Evolutionary conservation across 2,329 filamentous ascomycete genomes (phyloP).

Genomic region (Fusarium domesticum): DNA sequence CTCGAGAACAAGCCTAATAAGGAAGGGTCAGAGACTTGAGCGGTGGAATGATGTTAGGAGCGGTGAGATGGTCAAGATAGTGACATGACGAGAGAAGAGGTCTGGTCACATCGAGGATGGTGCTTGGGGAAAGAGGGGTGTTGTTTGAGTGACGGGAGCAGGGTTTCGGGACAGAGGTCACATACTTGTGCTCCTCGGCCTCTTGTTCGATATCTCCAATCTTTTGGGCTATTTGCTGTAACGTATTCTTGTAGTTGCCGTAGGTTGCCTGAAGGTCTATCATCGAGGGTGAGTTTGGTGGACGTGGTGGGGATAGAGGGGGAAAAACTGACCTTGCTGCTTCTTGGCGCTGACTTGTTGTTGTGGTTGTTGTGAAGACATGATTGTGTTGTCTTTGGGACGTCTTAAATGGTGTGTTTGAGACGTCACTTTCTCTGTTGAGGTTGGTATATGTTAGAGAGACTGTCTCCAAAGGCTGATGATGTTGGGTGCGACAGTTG

Average conservation of each 20-base stretch:
- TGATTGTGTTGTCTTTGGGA: conserved; percentile 22
- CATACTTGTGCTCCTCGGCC: conserved; percentile 95
- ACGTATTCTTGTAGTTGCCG: conserved; percentile 69
- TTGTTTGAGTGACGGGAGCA: no score
- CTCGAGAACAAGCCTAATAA: conserved; percentile 80
- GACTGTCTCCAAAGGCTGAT: background rate
- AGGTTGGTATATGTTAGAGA: no score
- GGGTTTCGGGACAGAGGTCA: no score
- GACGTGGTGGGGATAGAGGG: conserved; percentile 1
- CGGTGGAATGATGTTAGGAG: conserved; percentile 25
- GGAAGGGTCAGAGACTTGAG: conserved; percentile 17
- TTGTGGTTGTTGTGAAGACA: conserved; percentile 41
- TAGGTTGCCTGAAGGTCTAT: conserved; percentile 79
- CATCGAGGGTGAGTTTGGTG: conserved; percentile 13
- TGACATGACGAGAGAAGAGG: conserved; percentile 8
- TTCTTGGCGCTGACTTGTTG: conserved; percentile 58
- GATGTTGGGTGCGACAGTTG: background rate
- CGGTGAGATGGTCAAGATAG: conserved; percentile 37
- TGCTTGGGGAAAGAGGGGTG: conserved; percentile 1
- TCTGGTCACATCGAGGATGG: conserved; percentile 14
- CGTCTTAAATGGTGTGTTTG: no score
- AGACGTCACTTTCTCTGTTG: no score
- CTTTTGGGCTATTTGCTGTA: conserved; percentile 92
- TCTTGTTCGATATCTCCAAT: conserved; percentile 98
- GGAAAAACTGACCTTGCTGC: conserved; percentile 61